phyloP scores from a whole-genome alignment of 2,329 filamentous ascomycete species.

The Fusarium continuum region DNA sequence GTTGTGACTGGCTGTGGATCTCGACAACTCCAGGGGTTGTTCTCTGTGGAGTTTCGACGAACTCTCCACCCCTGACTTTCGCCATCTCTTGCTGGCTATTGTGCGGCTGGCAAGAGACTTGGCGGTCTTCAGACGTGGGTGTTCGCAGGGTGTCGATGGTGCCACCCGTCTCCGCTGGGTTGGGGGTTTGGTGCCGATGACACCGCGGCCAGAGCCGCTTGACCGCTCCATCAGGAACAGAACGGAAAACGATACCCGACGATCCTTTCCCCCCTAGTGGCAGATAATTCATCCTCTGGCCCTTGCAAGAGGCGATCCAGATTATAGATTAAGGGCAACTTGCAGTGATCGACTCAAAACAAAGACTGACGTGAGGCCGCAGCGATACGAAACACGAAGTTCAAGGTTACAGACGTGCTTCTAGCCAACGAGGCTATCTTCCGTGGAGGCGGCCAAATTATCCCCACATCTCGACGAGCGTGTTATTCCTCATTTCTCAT shows the following conservation, averaged over 20 bases:
- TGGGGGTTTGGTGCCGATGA: conserved; percentile 14
- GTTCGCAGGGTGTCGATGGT: conserved; percentile 31
- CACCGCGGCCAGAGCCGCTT: conserved; percentile 29
- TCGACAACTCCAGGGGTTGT: conserved; percentile 22
- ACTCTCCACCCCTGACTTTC: conserved; percentile 31
- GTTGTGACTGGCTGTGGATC: conserved; percentile 33
- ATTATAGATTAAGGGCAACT: background rate
- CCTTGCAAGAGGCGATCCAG: conserved; percentile 21
- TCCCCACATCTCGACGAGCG: conserved; percentile 89
- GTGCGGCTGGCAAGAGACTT: conserved; percentile 21
- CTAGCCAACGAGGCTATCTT: conserved; percentile 92
- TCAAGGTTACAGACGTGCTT: conserved; percentile 91
- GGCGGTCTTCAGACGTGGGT: conserved; percentile 20
- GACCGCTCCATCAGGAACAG: conserved; percentile 23
- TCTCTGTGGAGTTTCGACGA: conserved; percentile 34
- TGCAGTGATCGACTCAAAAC: conserved; percentile 8
- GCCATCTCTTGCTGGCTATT: conserved; percentile 28
- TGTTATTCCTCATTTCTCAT: conserved; percentile 98
- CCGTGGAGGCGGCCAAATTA: conserved; percentile 95
- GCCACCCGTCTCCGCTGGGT: conserved; percentile 26
- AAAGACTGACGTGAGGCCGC: conserved; percentile 43
- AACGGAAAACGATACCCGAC: conserved; percentile 20
- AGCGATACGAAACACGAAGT: conserved; percentile 98
- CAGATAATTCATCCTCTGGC: conserved; percentile 24
- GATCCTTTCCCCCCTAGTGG: conserved; percentile 33